Evolutionary conservation across 2,329 filamentous ascomycete species (phyloP), one percentile per base, ranked within the genome.

Genomic region (Ambrosiella xylebori): DNA sequence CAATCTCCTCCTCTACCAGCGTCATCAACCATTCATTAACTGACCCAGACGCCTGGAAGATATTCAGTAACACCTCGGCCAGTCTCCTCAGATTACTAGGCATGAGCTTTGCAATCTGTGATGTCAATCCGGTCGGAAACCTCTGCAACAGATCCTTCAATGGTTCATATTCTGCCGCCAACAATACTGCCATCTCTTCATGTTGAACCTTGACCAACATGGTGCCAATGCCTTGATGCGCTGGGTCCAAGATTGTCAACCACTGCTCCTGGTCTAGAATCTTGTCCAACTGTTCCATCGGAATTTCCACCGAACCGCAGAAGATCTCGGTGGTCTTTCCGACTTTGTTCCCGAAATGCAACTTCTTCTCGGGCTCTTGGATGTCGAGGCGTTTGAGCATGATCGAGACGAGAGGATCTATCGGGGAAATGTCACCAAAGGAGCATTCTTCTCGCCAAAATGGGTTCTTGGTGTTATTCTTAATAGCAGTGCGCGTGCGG

Each of bases 1-100:
- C 93, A 59, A 98, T 97, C 69, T 98, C 93, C 66, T 97, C 91
- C 69, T 98, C 93, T 0, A 96, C 87, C 45, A 98, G 74, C 1
- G 88, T 84, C 75, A 88, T 93, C 19, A 98, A 77, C 93, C 93
- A 98, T 60, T 96, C 88, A 49, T 79, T 78, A 1, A 87, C 86
- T 41, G 81, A 80, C 0, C 88, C 88, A 1, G 89, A 91, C 2
- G 95, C 90, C 66, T 98, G 93, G 65, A 91, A 98, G 56, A 98
- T 95, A 67, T 97, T 94, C 62, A 97, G 73, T 41, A 97, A 80
- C 36, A 86, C 82, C 66, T 96, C 90, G 1, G 89, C 86, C 7
- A 97, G 70, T n/a, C 81, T 78, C 57, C 85, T 85, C 39, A 96
- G 74, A 65, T 88, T 86, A 1, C 82, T 80, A 0, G 88, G 85